Conservation (phyloP, 306 rosid genomes). For the Macrotyloma uniflorum region DNA sequence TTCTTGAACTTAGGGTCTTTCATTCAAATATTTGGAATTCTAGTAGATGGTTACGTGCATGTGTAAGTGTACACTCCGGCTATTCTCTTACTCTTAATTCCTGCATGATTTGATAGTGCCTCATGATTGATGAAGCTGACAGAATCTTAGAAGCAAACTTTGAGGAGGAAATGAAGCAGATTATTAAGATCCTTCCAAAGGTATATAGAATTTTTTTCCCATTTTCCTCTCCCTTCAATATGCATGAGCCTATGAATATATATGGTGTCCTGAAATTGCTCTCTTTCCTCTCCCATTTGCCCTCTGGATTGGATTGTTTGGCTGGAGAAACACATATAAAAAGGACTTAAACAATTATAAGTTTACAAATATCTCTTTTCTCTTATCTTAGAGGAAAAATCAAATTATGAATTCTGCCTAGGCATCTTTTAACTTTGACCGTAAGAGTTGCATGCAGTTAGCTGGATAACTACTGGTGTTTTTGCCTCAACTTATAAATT, state of each 20-base stretch:
- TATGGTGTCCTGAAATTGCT: neutral
- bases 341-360: neutral
- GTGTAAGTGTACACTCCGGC: constrained; percentile 33
- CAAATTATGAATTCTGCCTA: neutral
- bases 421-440: constrained; percentile 2
- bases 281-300: neutral
- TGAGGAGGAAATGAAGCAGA: constrained; percentile 97
- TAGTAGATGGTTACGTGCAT: constrained; percentile 6
- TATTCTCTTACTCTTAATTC: constrained; percentile 30
- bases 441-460: constrained; percentile 13
- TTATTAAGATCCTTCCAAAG: constrained; percentile 80
- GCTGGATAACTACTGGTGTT: neutral
- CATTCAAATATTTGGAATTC: neutral
- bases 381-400: neutral
- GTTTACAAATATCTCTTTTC: neutral
- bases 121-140: constrained; percentile 94
- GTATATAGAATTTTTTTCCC: constrained; percentile 43
- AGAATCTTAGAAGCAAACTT: constrained; percentile 92
- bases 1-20: neutral
- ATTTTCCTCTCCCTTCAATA: neutral
- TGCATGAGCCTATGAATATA: constrained; percentile 13
- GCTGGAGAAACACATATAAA: constrained; percentile 8
- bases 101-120: constrained; percentile 64
- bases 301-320: neutral
- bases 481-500: neutral